Percentiles rank a stretch among this genome's conserved stretches.
Evolutionary conservation across 257 asterid species (phyloP).

Genomic region (Asclepias syriaca): DNA sequence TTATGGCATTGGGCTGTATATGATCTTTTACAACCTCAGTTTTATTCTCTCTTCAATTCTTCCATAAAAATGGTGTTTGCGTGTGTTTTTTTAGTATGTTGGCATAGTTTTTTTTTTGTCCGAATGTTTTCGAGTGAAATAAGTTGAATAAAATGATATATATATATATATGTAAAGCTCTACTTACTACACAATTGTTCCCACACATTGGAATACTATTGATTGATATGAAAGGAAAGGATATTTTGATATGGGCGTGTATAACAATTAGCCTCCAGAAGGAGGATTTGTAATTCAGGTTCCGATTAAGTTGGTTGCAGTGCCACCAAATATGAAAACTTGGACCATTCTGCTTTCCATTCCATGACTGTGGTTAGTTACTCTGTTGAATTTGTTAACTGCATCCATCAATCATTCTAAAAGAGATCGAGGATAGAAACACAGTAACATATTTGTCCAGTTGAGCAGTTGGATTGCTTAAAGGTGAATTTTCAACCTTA

Average conservation of each 20-base stretch:
- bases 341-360: no score
- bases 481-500: no score
- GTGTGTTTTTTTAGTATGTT: background rate
- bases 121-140: background rate
- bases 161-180: background rate
- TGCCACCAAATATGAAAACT: no score
- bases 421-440: no score
- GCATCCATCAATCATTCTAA: no score
- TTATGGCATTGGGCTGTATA: conserved; percentile 17
- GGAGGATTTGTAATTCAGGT: background rate
- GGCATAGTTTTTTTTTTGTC: background rate
- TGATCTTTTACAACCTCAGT: conserved; percentile 6
- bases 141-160: background rate
- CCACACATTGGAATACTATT: background rate
- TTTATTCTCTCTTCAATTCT: background rate
- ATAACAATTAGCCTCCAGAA: no score
- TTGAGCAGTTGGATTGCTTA: background rate
- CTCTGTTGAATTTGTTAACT: no score
- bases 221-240: background rate
- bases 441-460: background rate
- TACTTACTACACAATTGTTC: background rate
- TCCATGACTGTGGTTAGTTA: no score
- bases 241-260: background rate
- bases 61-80: background rate
- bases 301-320: background rate